phyloP scores from a whole-genome alignment of 2,329 filamentous ascomycete species.

The Fusarium sp. region DNA sequence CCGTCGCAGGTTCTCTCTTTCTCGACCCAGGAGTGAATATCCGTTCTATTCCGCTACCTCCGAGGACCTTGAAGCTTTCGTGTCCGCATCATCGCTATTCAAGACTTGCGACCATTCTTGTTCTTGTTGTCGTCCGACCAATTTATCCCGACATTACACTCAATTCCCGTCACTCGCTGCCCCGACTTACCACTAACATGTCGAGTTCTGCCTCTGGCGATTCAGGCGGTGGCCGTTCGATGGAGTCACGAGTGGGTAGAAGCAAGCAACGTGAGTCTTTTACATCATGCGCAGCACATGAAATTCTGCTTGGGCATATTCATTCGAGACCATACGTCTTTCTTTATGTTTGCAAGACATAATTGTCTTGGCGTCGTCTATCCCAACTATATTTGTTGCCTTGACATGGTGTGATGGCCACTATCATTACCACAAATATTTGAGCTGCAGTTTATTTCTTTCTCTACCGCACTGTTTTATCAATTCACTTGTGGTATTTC shows the following conservation, averaged over 20 bases:
- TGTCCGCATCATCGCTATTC: conserved; percentile 25
- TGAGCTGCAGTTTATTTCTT: conserved; percentile 1
- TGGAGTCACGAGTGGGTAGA: conserved; percentile 81
- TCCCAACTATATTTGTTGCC: background rate
- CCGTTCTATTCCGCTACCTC: conserved; percentile 41
- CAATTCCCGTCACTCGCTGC: conserved; percentile 33
- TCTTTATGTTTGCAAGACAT: background rate
- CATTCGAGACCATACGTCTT: background rate
- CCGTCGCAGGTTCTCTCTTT: conserved; percentile 45
- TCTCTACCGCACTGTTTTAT: conserved; percentile 1
- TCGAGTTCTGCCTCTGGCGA: conserved; percentile 52
- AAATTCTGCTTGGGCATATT: background rate
- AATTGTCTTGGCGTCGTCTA: conserved; percentile 8
- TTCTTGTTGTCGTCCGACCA: conserved; percentile 27
- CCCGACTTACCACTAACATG: conserved; percentile 45
- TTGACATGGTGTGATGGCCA: conserved; percentile 15
- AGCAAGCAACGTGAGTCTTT: conserved; percentile 80
- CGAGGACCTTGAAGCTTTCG: conserved; percentile 32
- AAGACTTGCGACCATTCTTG: conserved; percentile 22
- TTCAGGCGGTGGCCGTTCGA: conserved; percentile 60
- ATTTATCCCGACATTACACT: conserved; percentile 23
- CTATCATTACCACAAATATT: conserved; percentile 20
- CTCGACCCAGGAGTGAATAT: conserved; percentile 42
- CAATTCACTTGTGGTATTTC: background rate
- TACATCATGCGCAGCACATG: conserved; percentile 17